Percentiles rank a stretch among this genome's conserved stretches.
Evolutionary conservation across 1,284 basidiomycete species (phyloP).

Genomic region (Cystobasidiaceae sp.): DNA sequence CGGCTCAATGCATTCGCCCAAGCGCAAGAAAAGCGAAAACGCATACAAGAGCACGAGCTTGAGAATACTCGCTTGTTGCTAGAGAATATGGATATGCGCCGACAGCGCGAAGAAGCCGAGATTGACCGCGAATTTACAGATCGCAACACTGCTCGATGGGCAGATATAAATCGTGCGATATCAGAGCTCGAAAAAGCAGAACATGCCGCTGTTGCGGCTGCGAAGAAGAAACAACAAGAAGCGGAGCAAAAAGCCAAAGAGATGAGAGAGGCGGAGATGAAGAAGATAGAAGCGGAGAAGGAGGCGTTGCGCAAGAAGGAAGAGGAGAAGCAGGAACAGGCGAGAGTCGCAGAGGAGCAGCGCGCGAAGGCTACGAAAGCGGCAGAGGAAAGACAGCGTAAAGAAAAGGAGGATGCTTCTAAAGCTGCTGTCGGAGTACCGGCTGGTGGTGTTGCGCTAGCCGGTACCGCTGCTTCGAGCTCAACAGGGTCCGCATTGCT

Average conservation of each 20-base stretch:
- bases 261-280: background rate
- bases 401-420: conserved; percentile 33
- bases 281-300: conserved; percentile 38
- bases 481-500: conserved; percentile 1
- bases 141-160: conserved; percentile 20
- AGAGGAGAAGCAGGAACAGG: too few relatives aligned
- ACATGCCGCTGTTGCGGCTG: conserved; percentile 3
- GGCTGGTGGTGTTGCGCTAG: background rate
- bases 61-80: conserved; percentile 32
- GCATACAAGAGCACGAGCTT: conserved; percentile 9
- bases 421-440: background rate
- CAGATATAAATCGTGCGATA: conserved; percentile 24
- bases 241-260: conserved; percentile 31
- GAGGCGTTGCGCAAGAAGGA: conserved; percentile 8
- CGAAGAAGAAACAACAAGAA: conserved; percentile 32
- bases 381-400: conserved; percentile 8
- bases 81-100: conserved; percentile 29
- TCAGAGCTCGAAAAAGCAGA: conserved; percentile 38
- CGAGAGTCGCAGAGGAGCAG: background rate
- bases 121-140: conserved; percentile 40
- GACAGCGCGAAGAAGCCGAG: conserved; percentile 34
- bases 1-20: conserved; percentile 23
- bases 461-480: background rate
- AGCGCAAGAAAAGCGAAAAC: conserved; percentile 12
- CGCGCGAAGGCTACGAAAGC: conserved; percentile 18